Evolutionary conservation across 306 rosid species (phyloP).

Genomic region (Albizia julibrissin): DNA sequence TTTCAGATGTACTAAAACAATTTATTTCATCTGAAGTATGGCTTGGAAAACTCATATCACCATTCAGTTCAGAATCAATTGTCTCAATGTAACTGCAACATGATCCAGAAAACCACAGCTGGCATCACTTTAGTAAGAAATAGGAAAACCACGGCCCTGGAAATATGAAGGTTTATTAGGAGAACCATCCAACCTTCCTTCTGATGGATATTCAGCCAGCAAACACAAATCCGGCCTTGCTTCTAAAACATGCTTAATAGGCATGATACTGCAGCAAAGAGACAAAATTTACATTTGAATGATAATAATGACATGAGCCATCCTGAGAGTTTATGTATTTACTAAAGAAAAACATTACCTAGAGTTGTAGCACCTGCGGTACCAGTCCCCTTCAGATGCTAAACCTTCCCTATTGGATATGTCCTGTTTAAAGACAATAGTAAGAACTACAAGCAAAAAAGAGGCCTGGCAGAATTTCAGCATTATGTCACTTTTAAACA

Average conservation of each 20-base stretch:
- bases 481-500: constrained; percentile 18
- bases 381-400: constrained; percentile 94
- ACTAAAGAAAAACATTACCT: constrained; percentile 49
- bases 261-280: constrained; percentile 63
- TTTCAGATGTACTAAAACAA: constrained; percentile 81
- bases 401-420: constrained; percentile 97
- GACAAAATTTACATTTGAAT: constrained; percentile 29
- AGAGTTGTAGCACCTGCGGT: constrained; percentile 72
- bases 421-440: constrained; percentile 62
- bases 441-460: constrained; percentile 34
- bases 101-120: constrained; percentile 37
- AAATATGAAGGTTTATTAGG: constrained; percentile 3
- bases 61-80: constrained; percentile 64
- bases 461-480: constrained; percentile 25
- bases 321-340: constrained; percentile 15
- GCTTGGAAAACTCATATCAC: constrained; percentile 74
- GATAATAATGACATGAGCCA: not conserved
- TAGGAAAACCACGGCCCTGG: not conserved
- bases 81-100: constrained; percentile 77
- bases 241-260: constrained; percentile 72
- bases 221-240: constrained; percentile 74
- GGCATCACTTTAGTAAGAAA: constrained; percentile 23
- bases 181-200: constrained; percentile 76
- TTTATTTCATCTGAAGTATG: constrained; percentile 70
- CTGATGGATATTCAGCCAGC: constrained; percentile 90